phyloP scores from a whole-genome alignment of 768 basidiomycete species.

The Terana coerulea region DNA sequence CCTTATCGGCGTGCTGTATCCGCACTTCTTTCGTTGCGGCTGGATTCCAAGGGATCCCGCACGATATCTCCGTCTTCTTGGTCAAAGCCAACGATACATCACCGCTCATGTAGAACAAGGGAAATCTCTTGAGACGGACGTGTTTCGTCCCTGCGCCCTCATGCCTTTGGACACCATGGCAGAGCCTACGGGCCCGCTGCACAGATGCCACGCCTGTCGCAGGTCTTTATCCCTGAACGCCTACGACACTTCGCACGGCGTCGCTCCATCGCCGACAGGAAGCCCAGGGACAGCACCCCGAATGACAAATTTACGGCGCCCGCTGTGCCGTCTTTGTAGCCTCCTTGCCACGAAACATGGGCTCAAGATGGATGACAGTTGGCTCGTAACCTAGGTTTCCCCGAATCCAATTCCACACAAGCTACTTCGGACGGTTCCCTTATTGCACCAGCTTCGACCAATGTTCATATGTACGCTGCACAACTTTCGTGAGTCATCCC shows the following conservation, averaged over 20 bases:
- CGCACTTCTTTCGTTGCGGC: slow-evolving; percentile 24
- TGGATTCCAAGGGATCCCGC: slow-evolving; percentile 12
- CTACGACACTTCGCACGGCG: slow-evolving; percentile 5
- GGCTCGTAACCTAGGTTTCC: slow-evolving; percentile 12
- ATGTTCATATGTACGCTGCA: too few relatives aligned
- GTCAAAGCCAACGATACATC: slow-evolving; percentile 19
- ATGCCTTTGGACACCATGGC: slow-evolving; percentile 18
- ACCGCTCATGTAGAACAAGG: slow-evolving; percentile 13
- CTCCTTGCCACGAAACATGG: slow-evolving; percentile 15
- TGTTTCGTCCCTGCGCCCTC: slow-evolving; percentile 14
- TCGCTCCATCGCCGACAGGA: not conserved
- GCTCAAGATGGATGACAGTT: slow-evolving; percentile 3
- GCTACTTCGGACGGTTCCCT: too few relatives aligned
- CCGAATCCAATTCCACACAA: too few relatives aligned
- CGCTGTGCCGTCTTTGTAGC: slow-evolving; percentile 17
- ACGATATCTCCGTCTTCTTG: slow-evolving; percentile 6
- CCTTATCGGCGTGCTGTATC: slow-evolving; percentile 34
- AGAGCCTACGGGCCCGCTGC: slow-evolving; percentile 4
- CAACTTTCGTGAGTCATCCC: too few relatives aligned
- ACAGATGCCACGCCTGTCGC: slow-evolving; percentile 14
- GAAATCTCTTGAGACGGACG: slow-evolving; percentile 5
- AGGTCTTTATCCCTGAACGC: slow-evolving; percentile 5
- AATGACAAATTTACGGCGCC: slow-evolving; percentile 8
- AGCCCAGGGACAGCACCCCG: not conserved
- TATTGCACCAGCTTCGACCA: too few relatives aligned